Percentiles rank a stretch among this genome's conserved stretches.
These are phyloP conservation scores for Rhododendron ferrugineum DNA, from an alignment of 148 eudicot species.

Conservation along the genomic window DNA sequence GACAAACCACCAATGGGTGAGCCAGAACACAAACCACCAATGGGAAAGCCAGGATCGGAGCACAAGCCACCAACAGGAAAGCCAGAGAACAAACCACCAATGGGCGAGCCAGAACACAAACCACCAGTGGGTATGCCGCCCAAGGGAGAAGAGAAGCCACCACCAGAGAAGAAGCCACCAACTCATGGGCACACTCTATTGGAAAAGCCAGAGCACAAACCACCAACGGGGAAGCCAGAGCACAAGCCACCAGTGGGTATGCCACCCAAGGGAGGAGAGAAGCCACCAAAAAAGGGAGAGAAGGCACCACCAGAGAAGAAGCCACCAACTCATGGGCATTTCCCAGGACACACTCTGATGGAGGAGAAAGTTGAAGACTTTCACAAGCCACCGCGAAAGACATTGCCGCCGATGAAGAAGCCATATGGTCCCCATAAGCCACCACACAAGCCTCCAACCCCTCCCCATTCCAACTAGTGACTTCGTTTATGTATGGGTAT, in stretches of 20 bases:
- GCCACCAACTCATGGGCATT: conserved; percentile 1
- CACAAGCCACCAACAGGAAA: background rate
- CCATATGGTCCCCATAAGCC: conserved; percentile 7
- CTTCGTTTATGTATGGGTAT: too few species aligned
- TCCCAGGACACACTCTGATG: background rate
- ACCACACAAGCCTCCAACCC: background rate
- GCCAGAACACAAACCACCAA: background rate
- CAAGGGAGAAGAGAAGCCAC: background rate
- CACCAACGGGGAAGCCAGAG: background rate
- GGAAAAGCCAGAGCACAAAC: background rate
- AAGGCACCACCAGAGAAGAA: background rate
- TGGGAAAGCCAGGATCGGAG: background rate
- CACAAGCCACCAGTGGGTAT: background rate
- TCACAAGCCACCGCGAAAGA: background rate
- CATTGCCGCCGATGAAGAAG: background rate
- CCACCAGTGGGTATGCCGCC: background rate
- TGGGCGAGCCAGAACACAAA: background rate
- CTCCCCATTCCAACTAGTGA: conserved; percentile 3
- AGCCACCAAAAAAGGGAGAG: background rate
- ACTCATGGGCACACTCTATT: background rate
- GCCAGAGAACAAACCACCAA: background rate
- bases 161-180: background rate
- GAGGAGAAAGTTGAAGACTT: background rate
- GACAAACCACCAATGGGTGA: background rate
- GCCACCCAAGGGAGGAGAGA: background rate